Evolutionary conservation across 371 early-diverging fungal genomes (phyloP).

Genomic region (Haplosporangium sp.): DNA sequence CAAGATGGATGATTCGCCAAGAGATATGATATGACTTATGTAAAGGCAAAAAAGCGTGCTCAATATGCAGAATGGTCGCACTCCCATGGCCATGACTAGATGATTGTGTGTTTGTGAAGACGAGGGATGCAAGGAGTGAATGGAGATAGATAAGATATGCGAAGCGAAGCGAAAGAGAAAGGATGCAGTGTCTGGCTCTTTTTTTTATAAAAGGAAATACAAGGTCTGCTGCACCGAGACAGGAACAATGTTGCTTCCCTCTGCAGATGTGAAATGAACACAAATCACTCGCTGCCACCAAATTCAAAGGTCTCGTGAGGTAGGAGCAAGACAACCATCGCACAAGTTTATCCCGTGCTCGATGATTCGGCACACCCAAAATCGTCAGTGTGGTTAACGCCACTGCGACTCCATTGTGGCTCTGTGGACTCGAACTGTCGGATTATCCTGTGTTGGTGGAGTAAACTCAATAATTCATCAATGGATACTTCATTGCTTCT

Average conservation of each 20-base stretch:
- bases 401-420: too few relatives aligned
- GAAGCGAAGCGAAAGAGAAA: neutral
- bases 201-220: neutral
- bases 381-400: too few relatives aligned
- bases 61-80: constrained; percentile 24
- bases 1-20: constrained; percentile 14
- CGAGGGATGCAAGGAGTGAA: neutral
- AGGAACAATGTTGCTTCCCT: constrained; percentile 20
- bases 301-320: too few relatives aligned
- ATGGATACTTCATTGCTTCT: too few relatives aligned
- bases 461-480: too few relatives aligned
- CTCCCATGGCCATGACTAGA: constrained; percentile 13
- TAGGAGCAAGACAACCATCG: too few relatives aligned
- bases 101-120: neutral
- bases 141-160: neutral
- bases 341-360: too few relatives aligned
- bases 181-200: neutral
- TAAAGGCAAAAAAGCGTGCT: constrained; percentile 31
- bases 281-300: too few relatives aligned
- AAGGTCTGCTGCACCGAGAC: neutral
- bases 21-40: constrained; percentile 21
- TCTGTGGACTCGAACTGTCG: too few relatives aligned
- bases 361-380: too few relatives aligned
- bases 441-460: too few relatives aligned
- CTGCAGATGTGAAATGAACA: too few relatives aligned